These are phyloP conservation scores for Turritis glabra DNA, from an alignment of 345 rosid species.

Conservation along the genomic window DNA sequence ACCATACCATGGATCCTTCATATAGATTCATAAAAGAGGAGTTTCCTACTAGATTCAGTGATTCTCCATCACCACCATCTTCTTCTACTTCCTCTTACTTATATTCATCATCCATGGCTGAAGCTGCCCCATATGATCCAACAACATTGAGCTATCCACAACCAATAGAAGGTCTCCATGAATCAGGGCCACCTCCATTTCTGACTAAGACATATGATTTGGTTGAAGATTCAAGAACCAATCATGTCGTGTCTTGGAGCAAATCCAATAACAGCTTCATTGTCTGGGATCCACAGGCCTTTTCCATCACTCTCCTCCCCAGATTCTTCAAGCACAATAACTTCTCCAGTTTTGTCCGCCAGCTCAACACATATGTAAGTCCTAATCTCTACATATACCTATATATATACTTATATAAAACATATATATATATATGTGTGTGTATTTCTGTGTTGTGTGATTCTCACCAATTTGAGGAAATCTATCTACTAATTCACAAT, in stretches of 20 bases:
- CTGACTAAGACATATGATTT: conserved; percentile 72
- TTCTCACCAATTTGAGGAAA: conserved; percentile 7
- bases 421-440: background rate
- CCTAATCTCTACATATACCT: background rate
- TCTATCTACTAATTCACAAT: conserved; percentile 25
- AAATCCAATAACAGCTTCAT: conserved; percentile 62
- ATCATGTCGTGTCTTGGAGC: conserved; percentile 74
- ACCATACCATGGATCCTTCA: conserved; percentile 34
- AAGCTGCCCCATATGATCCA: background rate
- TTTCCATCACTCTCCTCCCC: conserved; percentile 57
- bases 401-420: no score
- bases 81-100: conserved; percentile 29
- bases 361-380: conserved; percentile 82
- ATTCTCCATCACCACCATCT: conserved; percentile 36
- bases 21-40: conserved; percentile 39
- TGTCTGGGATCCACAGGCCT: conserved; percentile 71
- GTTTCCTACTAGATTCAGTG: conserved; percentile 29
- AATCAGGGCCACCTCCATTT: conserved; percentile 71
- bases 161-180: conserved; percentile 67
- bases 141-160: conserved; percentile 42
- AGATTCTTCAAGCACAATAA: conserved; percentile 77
- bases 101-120: conserved; percentile 31
- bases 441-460: background rate
- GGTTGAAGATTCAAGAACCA: conserved; percentile 58
- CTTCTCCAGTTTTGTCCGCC: conserved; percentile 84